Percentiles rank a stretch among this genome's conserved stretches.
These are phyloP conservation scores for Alternaria metachromatica DNA, from an alignment of 2,329 filamentous ascomycete species.

Conservation along the genomic window DNA sequence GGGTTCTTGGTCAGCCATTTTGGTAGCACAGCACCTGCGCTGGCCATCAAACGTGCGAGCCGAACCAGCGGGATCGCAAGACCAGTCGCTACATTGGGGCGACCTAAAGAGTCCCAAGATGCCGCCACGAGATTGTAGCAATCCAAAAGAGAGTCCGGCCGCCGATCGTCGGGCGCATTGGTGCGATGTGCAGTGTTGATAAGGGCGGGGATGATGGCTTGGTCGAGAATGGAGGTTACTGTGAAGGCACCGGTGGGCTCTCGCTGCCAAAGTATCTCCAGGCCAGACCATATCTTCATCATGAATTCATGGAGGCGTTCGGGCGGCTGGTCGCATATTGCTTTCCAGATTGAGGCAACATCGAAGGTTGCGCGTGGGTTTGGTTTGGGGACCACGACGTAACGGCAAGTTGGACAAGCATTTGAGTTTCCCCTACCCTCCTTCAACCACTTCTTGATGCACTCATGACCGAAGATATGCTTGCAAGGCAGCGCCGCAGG, in stretches of 20 bases:
- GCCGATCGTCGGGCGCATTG: not conserved
- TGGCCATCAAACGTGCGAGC: conserved; percentile 38
- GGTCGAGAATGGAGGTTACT: conserved; percentile 25
- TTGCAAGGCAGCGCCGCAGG: conserved; percentile 41
- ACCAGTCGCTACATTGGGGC: conserved; percentile 29
- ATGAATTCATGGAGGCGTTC: conserved; percentile 29
- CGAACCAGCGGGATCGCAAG: conserved; percentile 39
- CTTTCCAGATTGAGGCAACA: conserved; percentile 33
- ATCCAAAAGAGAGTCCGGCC: conserved; percentile 24
- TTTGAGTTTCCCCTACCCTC: conserved; percentile 30
- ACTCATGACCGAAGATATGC: conserved; percentile 42
- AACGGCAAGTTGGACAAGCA: conserved; percentile 39
- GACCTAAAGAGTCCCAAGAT: conserved; percentile 36
- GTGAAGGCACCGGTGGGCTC: conserved; percentile 25
- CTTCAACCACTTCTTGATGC: conserved; percentile 38
- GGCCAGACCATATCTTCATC: conserved; percentile 24
- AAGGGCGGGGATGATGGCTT: conserved; percentile 32
- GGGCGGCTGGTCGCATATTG: conserved; percentile 29
- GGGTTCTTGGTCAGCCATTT: conserved; percentile 31
- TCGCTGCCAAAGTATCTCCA: conserved; percentile 28
- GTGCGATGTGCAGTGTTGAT: conserved; percentile 7
- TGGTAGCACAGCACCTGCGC: conserved; percentile 28
- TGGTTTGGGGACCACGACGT: conserved; percentile 22
- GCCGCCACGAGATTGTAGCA: conserved; percentile 32
- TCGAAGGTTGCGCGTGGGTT: conserved; percentile 21